Base-by-base conservation (phyloP, 2,329 filamentous ascomycete species). In the Fusarium incarnatum region DNA sequence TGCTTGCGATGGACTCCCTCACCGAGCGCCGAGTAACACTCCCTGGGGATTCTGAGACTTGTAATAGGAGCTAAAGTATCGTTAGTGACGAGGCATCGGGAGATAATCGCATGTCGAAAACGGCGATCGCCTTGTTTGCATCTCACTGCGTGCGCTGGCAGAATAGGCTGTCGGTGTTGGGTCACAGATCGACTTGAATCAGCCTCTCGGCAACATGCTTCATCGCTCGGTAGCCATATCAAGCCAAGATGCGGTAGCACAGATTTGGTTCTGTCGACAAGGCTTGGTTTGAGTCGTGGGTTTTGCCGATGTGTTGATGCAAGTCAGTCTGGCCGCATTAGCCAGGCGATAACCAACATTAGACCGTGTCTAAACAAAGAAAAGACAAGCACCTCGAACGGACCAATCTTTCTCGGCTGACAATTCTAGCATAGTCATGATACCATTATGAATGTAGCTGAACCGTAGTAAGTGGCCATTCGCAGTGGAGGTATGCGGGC, bases 141-240 rank as follows among this genome's bases (percentile, higher is more conserved):
- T 69, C 30, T 50, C 34, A 64, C 28, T 48, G 37, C 42, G 34
- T 40, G 52, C 46, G 41, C 40, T 27, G 44, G 56, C 45, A 61
- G 40, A 56, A 68, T 30, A 32, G 37, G 30, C 54, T 23, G 50
- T 56, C 45, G 34, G 64, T 52, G 60, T 42, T 22, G 32, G 28
- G 49, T 45, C 20, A 37, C 34, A 49, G 55, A 52, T 68, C 41
- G 47, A 28, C 34, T 52, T 45, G 41, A 22, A 42, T 42, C 42
- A 58, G 56, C 28, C 53, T 56, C 56, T 56, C 56, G 61, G 56
- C 56, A 58, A 34, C 40, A 25, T 55, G 34, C 66, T 37, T 57
- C 53, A 63, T 70, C 53, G 30, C 34, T 58, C 53, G 54, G 61
- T 59, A 42, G 53, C 56, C 44, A 45, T 45, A 66, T 67, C 25